Conservation (phyloP, 345 rosid species). For the Dipteronia sinensis region DNA sequence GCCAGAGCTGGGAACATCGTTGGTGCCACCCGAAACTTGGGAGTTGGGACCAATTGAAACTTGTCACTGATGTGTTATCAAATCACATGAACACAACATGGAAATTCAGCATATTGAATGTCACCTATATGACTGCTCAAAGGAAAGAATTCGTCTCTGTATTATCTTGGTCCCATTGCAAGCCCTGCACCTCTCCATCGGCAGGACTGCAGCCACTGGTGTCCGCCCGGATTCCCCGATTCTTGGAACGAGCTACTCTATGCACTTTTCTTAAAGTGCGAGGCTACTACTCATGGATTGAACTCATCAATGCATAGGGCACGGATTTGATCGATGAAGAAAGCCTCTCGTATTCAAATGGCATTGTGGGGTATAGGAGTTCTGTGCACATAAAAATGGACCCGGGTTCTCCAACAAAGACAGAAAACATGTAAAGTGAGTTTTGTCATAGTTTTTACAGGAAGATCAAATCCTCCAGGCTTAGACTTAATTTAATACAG, state of each 20-base stretch:
- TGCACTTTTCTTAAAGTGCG: conserved; percentile 55
- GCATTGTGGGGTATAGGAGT: conserved; percentile 6
- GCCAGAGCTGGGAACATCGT: conserved; percentile 59
- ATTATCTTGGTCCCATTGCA: conserved; percentile 52
- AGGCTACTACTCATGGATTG: conserved; percentile 16
- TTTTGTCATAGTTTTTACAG: conserved; percentile 11
- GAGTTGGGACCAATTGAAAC: conserved; percentile 46
- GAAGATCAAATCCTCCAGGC: not conserved
- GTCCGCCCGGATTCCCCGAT: conserved; percentile 95
- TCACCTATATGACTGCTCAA: conserved; percentile 64
- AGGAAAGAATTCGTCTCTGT: conserved; percentile 83
- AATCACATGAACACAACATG: conserved; percentile 32
- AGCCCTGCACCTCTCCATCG: conserved; percentile 67
- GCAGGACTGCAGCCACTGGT: conserved; percentile 98
- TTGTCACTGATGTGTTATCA: conserved; percentile 47
- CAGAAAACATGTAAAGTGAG: not conserved
- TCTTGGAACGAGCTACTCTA: conserved; percentile 87
- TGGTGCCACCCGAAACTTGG: conserved; percentile 54
- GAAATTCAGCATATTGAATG: conserved; percentile 55
- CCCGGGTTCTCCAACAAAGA: not conserved
- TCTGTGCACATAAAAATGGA: conserved; percentile 25
- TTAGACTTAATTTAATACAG: conserved; percentile 6
- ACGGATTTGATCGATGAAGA: conserved; percentile 17
- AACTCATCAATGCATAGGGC: conserved; percentile 28
- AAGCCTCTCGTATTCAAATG: conserved; percentile 17